Evolutionary conservation across 73 alveolate genomes (phyloP).

Genomic region (Symbiodinium natans): DNA sequence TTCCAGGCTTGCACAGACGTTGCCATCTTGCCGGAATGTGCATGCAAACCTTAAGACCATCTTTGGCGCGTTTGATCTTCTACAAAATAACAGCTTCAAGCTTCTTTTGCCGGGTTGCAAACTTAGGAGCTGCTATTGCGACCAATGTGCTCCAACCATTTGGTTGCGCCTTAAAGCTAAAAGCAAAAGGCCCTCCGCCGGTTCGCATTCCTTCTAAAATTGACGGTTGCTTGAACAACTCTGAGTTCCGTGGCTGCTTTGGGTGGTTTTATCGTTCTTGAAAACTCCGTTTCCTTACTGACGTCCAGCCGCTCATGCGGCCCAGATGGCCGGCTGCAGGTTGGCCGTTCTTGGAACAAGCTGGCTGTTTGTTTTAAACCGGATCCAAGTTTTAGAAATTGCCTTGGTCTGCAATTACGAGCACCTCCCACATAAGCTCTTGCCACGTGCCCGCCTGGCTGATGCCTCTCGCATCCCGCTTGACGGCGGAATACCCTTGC

Average conservation of each 20-base stretch:
- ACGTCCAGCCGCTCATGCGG: background rate
- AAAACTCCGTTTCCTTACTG: background rate
- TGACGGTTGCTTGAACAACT: background rate
- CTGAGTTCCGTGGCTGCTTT: background rate
- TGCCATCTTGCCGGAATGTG: too few species aligned
- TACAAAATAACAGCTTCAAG: background rate
- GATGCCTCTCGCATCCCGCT: background rate
- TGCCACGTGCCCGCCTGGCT: too few species aligned
- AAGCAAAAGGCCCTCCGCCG: background rate
- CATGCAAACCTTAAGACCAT: too few species aligned
- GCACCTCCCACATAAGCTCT: too few species aligned
- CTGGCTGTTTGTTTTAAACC: slow-evolving; percentile 8
- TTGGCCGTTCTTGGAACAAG: background rate
- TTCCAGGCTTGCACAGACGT: too few species aligned
- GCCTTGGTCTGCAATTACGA: background rate
- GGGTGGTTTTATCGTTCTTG: background rate
- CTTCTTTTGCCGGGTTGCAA: background rate
- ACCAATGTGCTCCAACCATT: background rate
- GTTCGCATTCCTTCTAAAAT: background rate
- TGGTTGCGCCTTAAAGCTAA: background rate
- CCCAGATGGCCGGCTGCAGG: background rate
- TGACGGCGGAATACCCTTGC: background rate
- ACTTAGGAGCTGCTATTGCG: background rate
- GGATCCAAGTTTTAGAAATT: background rate
- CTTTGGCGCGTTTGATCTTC: too few species aligned